phyloP scores from a whole-genome alignment of 495 filamentous ascomycete genomes.

The Lophiotrema nucula region DNA sequence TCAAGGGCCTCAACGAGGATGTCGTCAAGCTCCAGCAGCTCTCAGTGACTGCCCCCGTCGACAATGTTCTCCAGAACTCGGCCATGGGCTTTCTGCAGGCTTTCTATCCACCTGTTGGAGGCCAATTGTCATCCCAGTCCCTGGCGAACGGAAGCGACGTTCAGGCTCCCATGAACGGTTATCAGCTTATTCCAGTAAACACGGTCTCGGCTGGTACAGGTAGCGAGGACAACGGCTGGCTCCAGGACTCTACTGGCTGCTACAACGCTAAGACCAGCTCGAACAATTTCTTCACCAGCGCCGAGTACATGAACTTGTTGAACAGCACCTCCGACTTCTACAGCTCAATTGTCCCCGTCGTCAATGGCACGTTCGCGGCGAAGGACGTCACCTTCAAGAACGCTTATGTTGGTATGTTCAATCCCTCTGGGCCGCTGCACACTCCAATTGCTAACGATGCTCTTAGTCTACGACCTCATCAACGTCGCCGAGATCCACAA shows the following conservation, averaged over 20 bases:
- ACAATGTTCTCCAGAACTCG: conserved; percentile 42
- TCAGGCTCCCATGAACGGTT: conserved; percentile 57
- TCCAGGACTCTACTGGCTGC: conserved; percentile 60
- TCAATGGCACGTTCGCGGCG: conserved; percentile 57
- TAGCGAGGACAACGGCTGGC: conserved; percentile 58
- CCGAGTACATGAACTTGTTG: conserved; percentile 55
- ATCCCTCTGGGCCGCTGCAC: not conserved
- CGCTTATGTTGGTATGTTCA: conserved; percentile 59
- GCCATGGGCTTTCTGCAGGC: conserved; percentile 57
- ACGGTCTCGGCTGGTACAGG: conserved; percentile 45
- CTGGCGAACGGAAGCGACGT: conserved; percentile 55
- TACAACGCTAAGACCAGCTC: conserved; percentile 63
- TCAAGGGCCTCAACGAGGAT: conserved; percentile 57
- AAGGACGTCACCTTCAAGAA: conserved; percentile 63
- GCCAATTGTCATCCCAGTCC: conserved; percentile 37
- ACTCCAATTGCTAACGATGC: conserved; percentile 1
- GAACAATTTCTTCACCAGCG: conserved; percentile 67
- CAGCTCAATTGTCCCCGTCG: conserved; percentile 56
- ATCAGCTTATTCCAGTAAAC: conserved; percentile 59
- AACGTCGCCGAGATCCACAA: conserved; percentile 76
- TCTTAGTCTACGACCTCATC: conserved; percentile 65
- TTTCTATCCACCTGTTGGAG: conserved; percentile 60
- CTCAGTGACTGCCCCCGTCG: conserved; percentile 48
- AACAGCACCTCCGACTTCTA: conserved; percentile 64
- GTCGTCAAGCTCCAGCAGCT: conserved; percentile 60